Percentiles rank a stretch among this genome's conserved stretches.
These are phyloP conservation scores for Ogataea minuta DNA, from an alignment of 805 yeast species.

Conservation along the genomic window DNA sequence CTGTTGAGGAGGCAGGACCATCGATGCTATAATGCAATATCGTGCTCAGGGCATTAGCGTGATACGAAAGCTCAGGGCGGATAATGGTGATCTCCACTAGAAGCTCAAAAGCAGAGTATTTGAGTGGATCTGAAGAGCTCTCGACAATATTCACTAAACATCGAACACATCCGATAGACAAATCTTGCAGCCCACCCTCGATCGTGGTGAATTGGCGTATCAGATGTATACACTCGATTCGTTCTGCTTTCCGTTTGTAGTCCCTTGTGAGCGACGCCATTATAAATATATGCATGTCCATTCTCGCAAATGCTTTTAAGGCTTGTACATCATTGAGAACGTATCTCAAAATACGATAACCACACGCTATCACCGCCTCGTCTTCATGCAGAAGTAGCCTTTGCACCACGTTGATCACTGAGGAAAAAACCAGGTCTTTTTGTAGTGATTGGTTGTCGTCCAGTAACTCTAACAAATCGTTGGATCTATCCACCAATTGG, in stretches of 20 bases:
- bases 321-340: slow-evolving; percentile 56
- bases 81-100: slow-evolving; percentile 49
- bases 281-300: slow-evolving; percentile 61
- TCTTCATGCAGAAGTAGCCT: slow-evolving; percentile 50
- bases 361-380: slow-evolving; percentile 66
- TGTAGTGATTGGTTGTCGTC: slow-evolving; percentile 57
- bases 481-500: slow-evolving; percentile 56
- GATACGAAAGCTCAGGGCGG: slow-evolving; percentile 41
- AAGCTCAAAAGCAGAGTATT: slow-evolving; percentile 51
- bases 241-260: slow-evolving; percentile 47
- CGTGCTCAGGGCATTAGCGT: slow-evolving; percentile 44
- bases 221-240: slow-evolving; percentile 74
- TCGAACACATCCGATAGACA: slow-evolving; percentile 63
- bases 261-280: slow-evolving; percentile 65
- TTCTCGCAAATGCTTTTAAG: slow-evolving; percentile 48
- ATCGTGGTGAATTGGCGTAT: slow-evolving; percentile 60
- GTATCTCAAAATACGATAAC: slow-evolving; percentile 70
- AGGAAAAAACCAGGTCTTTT: slow-evolving; percentile 59
- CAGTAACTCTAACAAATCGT: slow-evolving; percentile 59
- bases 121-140: slow-evolving; percentile 48
- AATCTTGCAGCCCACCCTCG: slow-evolving; percentile 48
- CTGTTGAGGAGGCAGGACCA: slow-evolving; percentile 49
- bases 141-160: slow-evolving; percentile 66
- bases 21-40: slow-evolving; percentile 49
- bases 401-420: slow-evolving; percentile 54